phyloP scores from a whole-genome alignment of 768 basidiomycete genomes.

The Boletus sensibilis region DNA sequence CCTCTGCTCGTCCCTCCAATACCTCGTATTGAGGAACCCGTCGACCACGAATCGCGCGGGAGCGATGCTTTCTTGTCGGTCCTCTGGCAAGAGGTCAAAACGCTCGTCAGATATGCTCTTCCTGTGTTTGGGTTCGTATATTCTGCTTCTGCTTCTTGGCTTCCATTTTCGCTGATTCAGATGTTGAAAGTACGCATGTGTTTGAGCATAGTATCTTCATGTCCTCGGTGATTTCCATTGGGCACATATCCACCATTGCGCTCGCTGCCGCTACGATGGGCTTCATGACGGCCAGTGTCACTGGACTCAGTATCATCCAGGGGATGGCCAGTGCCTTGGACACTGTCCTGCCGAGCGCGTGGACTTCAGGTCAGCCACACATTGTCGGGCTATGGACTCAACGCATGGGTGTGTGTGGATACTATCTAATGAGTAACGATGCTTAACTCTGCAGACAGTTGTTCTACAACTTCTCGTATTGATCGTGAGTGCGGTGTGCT shows the following conservation, averaged over 20 bases:
- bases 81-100: conserved; percentile 23
- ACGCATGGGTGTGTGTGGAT: conserved; percentile 62
- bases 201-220: conserved; percentile 87
- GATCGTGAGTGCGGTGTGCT: conserved; percentile 46
- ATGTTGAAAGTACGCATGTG: conserved; percentile 53
- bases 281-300: conserved; percentile 70
- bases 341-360: conserved; percentile 90
- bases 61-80: conserved; percentile 13
- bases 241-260: conserved; percentile 86
- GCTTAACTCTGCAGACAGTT: conserved; percentile 2
- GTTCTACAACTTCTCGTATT: conserved; percentile 33
- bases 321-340: conserved; percentile 87
- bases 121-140: conserved; percentile 69
- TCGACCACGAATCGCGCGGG: conserved; percentile 35
- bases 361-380: conserved; percentile 83
- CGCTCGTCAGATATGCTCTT: conserved; percentile 62
- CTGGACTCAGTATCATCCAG: conserved; percentile 63
- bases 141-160: not conserved
- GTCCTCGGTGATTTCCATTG: conserved; percentile 85
- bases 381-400: conserved; percentile 91
- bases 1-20: conserved; percentile 54
- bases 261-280: conserved; percentile 80
- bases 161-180: not conserved
- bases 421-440: not conserved
- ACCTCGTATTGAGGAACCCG: conserved; percentile 42